Base-by-base conservation (phyloP, 108 stramenopile genomes). In the Phaeodactylum tricornutum region DNA sequence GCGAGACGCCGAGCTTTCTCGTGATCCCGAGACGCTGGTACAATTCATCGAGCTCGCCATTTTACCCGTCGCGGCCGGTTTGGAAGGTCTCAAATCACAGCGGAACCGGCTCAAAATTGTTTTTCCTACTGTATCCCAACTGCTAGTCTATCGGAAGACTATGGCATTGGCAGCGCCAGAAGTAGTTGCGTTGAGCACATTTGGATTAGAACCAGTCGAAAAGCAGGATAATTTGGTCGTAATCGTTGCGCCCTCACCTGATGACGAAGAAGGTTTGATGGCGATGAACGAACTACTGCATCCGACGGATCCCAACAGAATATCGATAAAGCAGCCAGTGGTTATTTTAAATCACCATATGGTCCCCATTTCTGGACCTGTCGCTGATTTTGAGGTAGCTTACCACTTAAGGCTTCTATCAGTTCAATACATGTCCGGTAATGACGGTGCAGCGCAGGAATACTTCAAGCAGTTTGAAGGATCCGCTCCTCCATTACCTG, bases 301-400 rank as follows among this genome's bases (percentile, higher is more conserved):
- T 35, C 66, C 78, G 17, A 57, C 72, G 2, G 74, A 73, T 51
- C 26, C 46, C 34, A 40, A 51, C 56, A 42, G 15, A 47, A 68
- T 39, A 35, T 50, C 2, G 7, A 53, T 53, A 4, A 19, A 15
- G 3, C 75, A 82, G 51, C 84, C 86, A 4, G 58, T 88, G 23
- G 82, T 92, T 6, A 64, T 88, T 4, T 47, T 92, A 37, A 92
- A 92, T 66, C 81, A 85, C 59, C 91, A 92, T 57, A 86, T 87
- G 84, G 55, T 74, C 23, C 89, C 89, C 0, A 41, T 91, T 1
- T 44, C 72, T 17, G 71, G 74, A 26, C 59, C 73, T 4, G 64
- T 66, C 21, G 64, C 67, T 0, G 60, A 75, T 19, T 92, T 75
- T 50, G 79, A 77, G 38, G 69, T 75, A 6, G 81, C 76, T 2